Base-by-base conservation (phyloP, 2,329 filamentous ascomycete species). In the Sporothrix schenckii region DNA sequence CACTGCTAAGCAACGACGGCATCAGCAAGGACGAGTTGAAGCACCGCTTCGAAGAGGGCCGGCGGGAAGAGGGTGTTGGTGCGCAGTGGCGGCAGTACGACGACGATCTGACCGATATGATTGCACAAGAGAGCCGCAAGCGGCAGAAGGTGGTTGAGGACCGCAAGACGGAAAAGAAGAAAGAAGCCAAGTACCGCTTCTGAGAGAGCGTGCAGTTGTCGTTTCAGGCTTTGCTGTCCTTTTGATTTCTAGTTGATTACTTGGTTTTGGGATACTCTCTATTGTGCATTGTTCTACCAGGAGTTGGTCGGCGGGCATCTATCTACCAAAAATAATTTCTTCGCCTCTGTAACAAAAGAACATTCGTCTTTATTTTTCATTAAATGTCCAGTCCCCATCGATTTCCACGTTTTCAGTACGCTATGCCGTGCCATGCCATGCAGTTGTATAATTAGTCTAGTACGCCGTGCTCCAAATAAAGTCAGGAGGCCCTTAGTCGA, bases 31-130 rank as follows among this genome's bases (percentile, higher is more conserved):
- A 97, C 34, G 92, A 94, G 75, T 80, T 99, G 76, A 87, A 87
- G 79, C 89, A 87, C 76, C 87, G 90, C 77, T 99, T 96, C 77
- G 94, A 98, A 71, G 88, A 83, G 84, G 91, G 83, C 78, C 87
- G 80, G 77, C 84, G 83, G 71, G 86, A 90, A 74, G 91, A 91
- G 78, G 88, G 89, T 21, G 79, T 86, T 30, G 89, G 90, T 49
- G 87, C 88, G 27, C 86, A 89, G 76, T 93, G 90, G 87, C 87
- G 68, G 30, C 65, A 61, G 14, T 84, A 86, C 80, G 92, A 97
- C 78, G 94, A 98, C 75, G 94, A 97, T 78, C 81, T 99, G 70
- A 94, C 90, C 76, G 92, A 97, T 77, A 96, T 99, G 92, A 97
- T 99, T 82, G 93, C 93, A 14, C 90, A 92, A 76, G 95, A 98